Base-by-base conservation (phyloP, 495 filamentous ascomycete species). In the Baudoinia panamericana region DNA sequence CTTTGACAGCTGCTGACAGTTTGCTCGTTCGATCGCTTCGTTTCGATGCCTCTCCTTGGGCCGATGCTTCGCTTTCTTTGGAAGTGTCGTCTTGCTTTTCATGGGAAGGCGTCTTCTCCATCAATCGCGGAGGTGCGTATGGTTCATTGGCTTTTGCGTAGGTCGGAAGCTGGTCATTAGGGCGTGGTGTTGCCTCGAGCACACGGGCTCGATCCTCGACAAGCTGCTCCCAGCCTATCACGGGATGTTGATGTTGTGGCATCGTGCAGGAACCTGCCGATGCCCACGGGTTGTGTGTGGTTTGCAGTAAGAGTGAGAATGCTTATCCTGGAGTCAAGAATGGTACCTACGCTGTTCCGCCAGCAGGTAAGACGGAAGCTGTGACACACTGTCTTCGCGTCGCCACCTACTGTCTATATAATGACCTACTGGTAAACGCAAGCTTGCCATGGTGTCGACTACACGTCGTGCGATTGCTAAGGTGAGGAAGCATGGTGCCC, bases 121-220 rank as follows among this genome's bases (percentile, higher is more conserved):
- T n/a, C n/a, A n/a, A n/a, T n/a, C n/a, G n/a, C n/a, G n/a, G n/a
- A n/a, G n/a, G n/a, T n/a, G n/a, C n/a, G n/a, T n/a, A n/a, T n/a
- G n/a, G n/a, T n/a, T n/a, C n/a, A n/a, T n/a, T 30, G 18, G 40
- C 30, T 21, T 25, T 22, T 9, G 41, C 26, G 31, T 43, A 43
- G 12, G 41, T 15, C 7, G 41, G 41, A 12, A 43, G 41, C 28
- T 43, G 30, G 8, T 43, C 41, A 11, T 34, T 18, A 21, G 9
- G 9, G 18, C 4, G 5, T 25, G 18, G 18, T 9, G 30, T 26
- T 30, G 31, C 7, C 7, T 36, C 40, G 38, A 30, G 38, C 3
- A 27, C 16, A 24, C 21, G 40, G 19, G 18, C 4, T 36, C 30
- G 30, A 16, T 35, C 30, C 13, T 36, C 41, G 17, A 5, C 27